Base-by-base conservation (phyloP, 345 rosid genomes). In the Acer negundo region DNA sequence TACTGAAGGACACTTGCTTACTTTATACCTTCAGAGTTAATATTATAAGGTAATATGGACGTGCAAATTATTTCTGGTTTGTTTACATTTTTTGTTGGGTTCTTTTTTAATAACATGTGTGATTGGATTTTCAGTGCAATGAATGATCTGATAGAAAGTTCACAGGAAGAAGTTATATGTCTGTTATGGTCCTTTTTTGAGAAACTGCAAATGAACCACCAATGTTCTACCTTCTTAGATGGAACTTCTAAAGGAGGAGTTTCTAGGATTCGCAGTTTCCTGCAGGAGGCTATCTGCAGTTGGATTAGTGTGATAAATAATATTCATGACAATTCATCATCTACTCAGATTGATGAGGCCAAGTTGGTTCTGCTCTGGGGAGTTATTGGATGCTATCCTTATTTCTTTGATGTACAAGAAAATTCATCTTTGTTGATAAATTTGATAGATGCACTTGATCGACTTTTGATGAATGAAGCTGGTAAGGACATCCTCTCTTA, bases 361-460 rank as follows among this genome's bases (percentile, higher is more conserved):
- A 77, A 84, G 70, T 79, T 95, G 87, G 90, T 97, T 81, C 56
- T 67, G 62, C 81, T 92, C 28, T 92, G 98, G 97, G 97, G 92
- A 86, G 82, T 76, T 38, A 81, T 91, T 63, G 81, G 84, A 46
- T 92, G 98, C 87, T 91, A 82, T 87, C 94, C 96, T 55, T 75
- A 80, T 72, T 53, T 85, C 35, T 74, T 76, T 46, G 81, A 76
- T 79, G 80, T 77, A 72, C 86, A 76, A 73, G 88, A 76, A 74
- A 81, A 69, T 74, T 77, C 88, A 56, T 80, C 84, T 68, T 72
- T 84, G 72, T 75, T 95, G 72, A 70, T 84, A 82, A 79, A 84
- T 83, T 82, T 94, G 67, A 79, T 91, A 72, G 84, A 88, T 74
- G 86, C 83, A 64, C 82, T 96, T 58, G 86, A 87, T 79, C 78